These are phyloP conservation scores for Talaromyces piceae DNA, from an alignment of 2,329 filamentous ascomycete genomes.

Conservation along the genomic window DNA sequence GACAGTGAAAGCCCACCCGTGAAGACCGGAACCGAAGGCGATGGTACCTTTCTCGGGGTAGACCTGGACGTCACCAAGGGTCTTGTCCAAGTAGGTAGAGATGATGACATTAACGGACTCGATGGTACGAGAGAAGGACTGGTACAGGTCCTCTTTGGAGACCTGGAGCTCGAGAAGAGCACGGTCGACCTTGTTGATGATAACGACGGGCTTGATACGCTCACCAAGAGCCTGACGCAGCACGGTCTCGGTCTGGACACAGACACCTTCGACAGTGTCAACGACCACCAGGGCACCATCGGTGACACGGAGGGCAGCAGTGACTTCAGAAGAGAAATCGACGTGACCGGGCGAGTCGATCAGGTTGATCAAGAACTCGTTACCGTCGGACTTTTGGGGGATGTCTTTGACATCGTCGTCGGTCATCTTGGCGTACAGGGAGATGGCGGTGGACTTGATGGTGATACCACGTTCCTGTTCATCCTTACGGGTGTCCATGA, in stretches of 20 bases:
- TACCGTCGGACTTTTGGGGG: constrained; percentile 76
- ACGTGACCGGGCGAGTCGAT: constrained; percentile 99
- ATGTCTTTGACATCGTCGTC: constrained; percentile 89
- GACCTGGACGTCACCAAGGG: constrained; percentile 95
- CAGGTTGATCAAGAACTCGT: constrained; percentile 99
- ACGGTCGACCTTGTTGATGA: constrained; percentile 99
- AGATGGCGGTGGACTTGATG: constrained; percentile 99
- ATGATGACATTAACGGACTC: constrained; percentile 99
- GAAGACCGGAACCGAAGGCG: constrained; percentile 98
- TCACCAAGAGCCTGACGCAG: constrained; percentile 98
- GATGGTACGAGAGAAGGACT: constrained; percentile 98
- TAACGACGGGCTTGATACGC: constrained; percentile 98
- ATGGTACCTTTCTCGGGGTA: constrained; percentile 97
- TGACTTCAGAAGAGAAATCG: constrained; percentile 99
- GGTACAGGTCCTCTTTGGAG: constrained; percentile 97
- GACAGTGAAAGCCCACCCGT: constrained; percentile 99
- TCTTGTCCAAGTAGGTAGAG: constrained; percentile 96
- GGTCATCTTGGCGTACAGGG: constrained; percentile 79
- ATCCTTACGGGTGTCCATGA: constrained; percentile 93
- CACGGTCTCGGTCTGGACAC: constrained; percentile 99
- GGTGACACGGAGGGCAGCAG: constrained; percentile 98
- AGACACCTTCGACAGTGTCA: constrained; percentile 99
- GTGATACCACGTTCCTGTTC: constrained; percentile 99
- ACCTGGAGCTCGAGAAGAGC: constrained; percentile 98
- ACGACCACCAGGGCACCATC: constrained; percentile 99